Evolutionary conservation across 176 grass and related monocot species (phyloP), one percentile per base, ranked within the genome.

Genomic region (Tillandsia leiboldiana): DNA sequence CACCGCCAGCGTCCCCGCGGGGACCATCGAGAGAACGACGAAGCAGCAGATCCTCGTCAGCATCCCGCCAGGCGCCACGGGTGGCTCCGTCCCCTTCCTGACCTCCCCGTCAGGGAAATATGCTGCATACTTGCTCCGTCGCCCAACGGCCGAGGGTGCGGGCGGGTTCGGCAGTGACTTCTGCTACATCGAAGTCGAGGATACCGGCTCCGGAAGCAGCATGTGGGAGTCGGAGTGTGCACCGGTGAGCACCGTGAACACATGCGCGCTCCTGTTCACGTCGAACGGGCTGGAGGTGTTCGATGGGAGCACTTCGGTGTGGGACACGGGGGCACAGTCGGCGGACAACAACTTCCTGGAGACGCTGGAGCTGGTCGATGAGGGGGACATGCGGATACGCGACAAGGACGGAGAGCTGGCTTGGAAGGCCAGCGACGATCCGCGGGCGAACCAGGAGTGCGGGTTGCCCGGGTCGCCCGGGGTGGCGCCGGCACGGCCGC

Each of bases 141-240:
- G 71, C 1, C 78, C 70, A 72, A 88, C 92, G 49, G 51, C 58
- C 10, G 81, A 85, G 0, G 83, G 81, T 33, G 85, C 88, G 57
- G 88, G 88, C 49, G 92, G 92, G 1, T 84, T 86, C 0, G 88
- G 92, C 42, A 90, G 84, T 5, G 92, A 96, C 58, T 96, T 96
- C 70, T 96, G 92, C 79, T 96, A 84, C 66, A 82, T 96, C 33
- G 77, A 89, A 81, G 86, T 96, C 48, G 50, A 70, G 42, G 85
- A 72, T 22, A 69, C 63, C 0, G 56, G 17, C 1, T 77, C 80
- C 67, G 79, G 48, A 13, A 66, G 64, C 3, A 96, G 88, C 78
- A 81, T 80, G 73, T 96, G 92, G 92, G 92, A 96, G 76, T 96
- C 88, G 3, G 72, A 87, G 69, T 96, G 92, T 77, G 77, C 72